phyloP scores from a whole-genome alignment of 441 rosid genomes.

The Adansonia madagascariensis region DNA sequence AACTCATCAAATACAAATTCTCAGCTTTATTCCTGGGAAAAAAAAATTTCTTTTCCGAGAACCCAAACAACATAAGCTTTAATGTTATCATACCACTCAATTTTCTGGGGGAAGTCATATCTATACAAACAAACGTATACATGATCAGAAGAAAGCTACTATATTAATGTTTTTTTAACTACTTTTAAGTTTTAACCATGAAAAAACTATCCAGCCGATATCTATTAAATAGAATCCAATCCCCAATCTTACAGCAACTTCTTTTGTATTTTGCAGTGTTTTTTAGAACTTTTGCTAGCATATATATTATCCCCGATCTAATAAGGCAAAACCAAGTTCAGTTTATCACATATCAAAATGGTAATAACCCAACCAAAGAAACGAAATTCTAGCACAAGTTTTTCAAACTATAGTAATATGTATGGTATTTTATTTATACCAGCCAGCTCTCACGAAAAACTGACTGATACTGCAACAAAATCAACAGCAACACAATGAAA shows the following conservation, averaged over 20 bases:
- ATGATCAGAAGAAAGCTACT: not conserved
- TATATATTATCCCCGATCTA: not conserved
- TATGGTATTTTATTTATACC: not conserved
- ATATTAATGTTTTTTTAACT: not conserved
- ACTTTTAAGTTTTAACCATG: not conserved
- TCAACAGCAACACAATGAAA: conserved; percentile 64
- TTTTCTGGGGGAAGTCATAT: not conserved
- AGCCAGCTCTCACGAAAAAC: conserved; percentile 69
- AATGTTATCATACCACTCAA: not conserved
- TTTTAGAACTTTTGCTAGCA: not conserved
- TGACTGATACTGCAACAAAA: conserved; percentile 73
- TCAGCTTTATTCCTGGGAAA: not conserved
- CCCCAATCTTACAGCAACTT: not conserved
- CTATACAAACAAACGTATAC: not conserved
- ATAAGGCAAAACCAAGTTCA: conserved; percentile 11
- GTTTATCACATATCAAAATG: not conserved
- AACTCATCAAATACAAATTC: not conserved
- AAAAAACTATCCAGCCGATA: not conserved
- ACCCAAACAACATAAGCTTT: conserved; percentile 4
- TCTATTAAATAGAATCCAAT: not conserved
- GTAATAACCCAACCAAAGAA: not conserved
- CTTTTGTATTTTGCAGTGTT: not conserved
- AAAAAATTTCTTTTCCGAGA: not conserved
- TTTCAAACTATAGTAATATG: not conserved
- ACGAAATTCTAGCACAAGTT: not conserved